Base-by-base conservation (phyloP, 805 yeast genomes). In the Scheffersomyces ergatensis region DNA sequence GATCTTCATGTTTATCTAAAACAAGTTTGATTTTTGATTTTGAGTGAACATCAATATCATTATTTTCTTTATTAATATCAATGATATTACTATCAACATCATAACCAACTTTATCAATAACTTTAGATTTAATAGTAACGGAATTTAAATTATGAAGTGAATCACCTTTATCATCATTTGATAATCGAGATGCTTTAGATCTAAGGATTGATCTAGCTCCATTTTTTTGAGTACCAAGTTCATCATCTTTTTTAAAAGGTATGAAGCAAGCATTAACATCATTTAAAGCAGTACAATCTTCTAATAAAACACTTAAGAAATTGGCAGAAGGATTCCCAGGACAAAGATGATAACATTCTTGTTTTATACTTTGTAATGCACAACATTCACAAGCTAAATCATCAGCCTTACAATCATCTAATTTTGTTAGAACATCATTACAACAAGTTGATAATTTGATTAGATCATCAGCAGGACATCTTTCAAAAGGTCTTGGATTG, bases 341-440 rank as follows among this genome's bases (percentile, higher is more conserved):
- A 50, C 80, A 76, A 44, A 76, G 57, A 14, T 67, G 69, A 51
- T 70, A 73, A 50, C 81, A 76, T 30, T 63, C 65, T 35, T 58
- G 58, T 29, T 66, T 62, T 58, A 76, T 65, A 38, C 70, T 66
- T 53, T 76, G 80, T 26, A 77, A 60, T 8, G 81, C 80, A 55
- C 80, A 75, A 46, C 82, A 76, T 46, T 75, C 80, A 55, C 81
- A 77, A 1, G 78, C 79, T 46, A 74, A 58, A 55, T 76, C 81
- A 49, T 72, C 73, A 4, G 79, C 71, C 47, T 73, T 70, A 50
- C 82, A 77, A 40, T 65, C 74, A 47, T 74, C 77, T 44, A 76
- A 60, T 45, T 61, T 71, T 23, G 61, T 49, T 32, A 76, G 57
- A 12, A 76, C 72, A 40, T 70, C 76, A 48, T 67, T 71, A 25